Conservation (phyloP, 106 monocot species). For the Acorus calamus region DNA sequence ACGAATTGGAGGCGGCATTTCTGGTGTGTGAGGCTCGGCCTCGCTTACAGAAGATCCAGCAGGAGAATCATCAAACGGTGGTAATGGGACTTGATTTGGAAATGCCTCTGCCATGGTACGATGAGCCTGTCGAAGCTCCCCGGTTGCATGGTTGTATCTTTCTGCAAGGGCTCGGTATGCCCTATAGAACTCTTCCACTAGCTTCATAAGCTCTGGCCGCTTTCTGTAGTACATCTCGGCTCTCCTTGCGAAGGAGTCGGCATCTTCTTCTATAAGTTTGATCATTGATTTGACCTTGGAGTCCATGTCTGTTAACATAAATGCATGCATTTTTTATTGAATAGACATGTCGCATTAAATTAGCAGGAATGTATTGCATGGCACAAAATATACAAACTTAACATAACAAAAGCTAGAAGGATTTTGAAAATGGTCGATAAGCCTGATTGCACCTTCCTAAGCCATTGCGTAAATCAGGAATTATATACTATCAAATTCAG, state of each 20-base stretch:
- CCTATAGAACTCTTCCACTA: constrained; percentile 90
- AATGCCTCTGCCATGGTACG: constrained; percentile 73
- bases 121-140: constrained; percentile 84
- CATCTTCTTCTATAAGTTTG: constrained; percentile 92
- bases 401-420: too few relatives aligned
- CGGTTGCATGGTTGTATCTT: constrained; percentile 89
- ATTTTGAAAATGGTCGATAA: too few relatives aligned
- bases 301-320: constrained; percentile 65
- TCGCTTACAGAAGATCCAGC: constrained; percentile 22
- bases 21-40: constrained; percentile 40
- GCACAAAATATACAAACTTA: too few relatives aligned
- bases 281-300: constrained; percentile 79
- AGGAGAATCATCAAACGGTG: constrained; percentile 53
- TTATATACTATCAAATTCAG: too few relatives aligned
- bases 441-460: too few relatives aligned
- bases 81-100: constrained; percentile 67
- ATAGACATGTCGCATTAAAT: too few relatives aligned
- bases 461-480: too few relatives aligned
- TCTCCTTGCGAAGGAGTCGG: constrained; percentile 82
- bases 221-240: constrained; percentile 98
- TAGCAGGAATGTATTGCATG: too few relatives aligned
- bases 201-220: constrained; percentile 88
- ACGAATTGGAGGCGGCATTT: constrained; percentile 13
- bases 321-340: not conserved
- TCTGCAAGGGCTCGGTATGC: constrained; percentile 95